Base-by-base conservation (phyloP, 345 rosid species). In the Crucihimalaya himalaica region DNA sequence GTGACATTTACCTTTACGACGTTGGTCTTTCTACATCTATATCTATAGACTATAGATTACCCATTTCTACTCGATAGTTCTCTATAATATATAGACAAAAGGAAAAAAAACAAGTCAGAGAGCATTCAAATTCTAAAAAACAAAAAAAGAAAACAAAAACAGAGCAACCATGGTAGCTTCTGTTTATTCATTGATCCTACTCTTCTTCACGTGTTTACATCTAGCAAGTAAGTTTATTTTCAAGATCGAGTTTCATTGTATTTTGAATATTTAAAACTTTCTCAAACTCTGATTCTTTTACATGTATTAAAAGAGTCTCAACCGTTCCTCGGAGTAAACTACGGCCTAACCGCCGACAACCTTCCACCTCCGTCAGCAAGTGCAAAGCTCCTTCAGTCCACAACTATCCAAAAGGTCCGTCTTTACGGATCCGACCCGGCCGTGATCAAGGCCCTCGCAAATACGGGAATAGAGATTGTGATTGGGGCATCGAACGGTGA, bases 241-340 rank as follows among this genome's bases (percentile, higher is more conserved):
- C 16, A 5, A 55, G 42, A 20, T 31, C 52, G 34, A 71, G 5
- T 14, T 48, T 46, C 65, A 39, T 51, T 0, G 1, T 29, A 20
- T 31, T 10, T 43, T 6, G n/a, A 45, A 20, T 43, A 19, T 20
- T 27, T 14, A 37, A 12, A 34, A 19, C 46, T 58, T 50, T 39
- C 7, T 48, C 8, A 20, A 23, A 54, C 4, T 16, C 50, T 5
- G 4, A 40, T 67, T 19, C 16, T 58, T 27, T 12, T 7, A 37
- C 31, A 51, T 39, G 10, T 14, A 7, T 4, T 3, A 21, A 70
- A 70, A 95, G 98, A 75, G 10, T 83, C 89, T 3, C 82, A 95
- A 63, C 78, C 99, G 1, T 92, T 87, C 73, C 74, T 95, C 28
- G 99, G 99, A 34, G 73, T 95, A 15, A 95, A 95, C 84, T 90